Conservation (phyloP, 2,329 filamentous ascomycete genomes). For the Bipolaris cookei region DNA sequence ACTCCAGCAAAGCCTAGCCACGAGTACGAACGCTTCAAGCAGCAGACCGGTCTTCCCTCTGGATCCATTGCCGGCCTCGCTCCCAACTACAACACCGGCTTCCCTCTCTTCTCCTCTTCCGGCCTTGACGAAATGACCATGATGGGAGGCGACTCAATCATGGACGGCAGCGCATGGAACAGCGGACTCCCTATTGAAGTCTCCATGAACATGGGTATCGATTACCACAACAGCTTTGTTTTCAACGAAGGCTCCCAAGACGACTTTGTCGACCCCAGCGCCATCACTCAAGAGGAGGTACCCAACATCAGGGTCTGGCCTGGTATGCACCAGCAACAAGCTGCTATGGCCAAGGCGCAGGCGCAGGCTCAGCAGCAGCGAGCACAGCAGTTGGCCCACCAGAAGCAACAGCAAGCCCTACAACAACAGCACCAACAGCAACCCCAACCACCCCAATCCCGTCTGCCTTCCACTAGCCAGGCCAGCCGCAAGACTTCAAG, state of each 20-base stretch:
- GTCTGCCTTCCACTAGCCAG: slow-evolving; percentile 29
- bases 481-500: slow-evolving; percentile 47
- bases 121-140: slow-evolving; percentile 73
- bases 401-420: slow-evolving; percentile 50
- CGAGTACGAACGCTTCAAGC: slow-evolving; percentile 93
- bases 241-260: slow-evolving; percentile 55
- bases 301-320: slow-evolving; percentile 80
- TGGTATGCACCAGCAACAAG: slow-evolving; percentile 90
- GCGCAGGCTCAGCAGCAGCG: slow-evolving; percentile 48
- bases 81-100: slow-evolving; percentile 55
- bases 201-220: slow-evolving; percentile 74
- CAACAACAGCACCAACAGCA: slow-evolving; percentile 50
- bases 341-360: slow-evolving; percentile 59
- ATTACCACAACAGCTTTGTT: slow-evolving; percentile 65
- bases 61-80: slow-evolving; percentile 83
- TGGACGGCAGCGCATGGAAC: slow-evolving; percentile 63
- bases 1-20: slow-evolving; percentile 82
- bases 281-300: slow-evolving; percentile 68
- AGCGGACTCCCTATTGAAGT: slow-evolving; percentile 57
- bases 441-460: slow-evolving; percentile 50
- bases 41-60: slow-evolving; percentile 90
- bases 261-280: slow-evolving; percentile 75
- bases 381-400: slow-evolving; percentile 51
- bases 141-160: slow-evolving; percentile 54
- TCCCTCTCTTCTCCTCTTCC: slow-evolving; percentile 62